These are phyloP conservation scores for Plantago major DNA, from an alignment of 257 asterid species.

Conservation along the genomic window DNA sequence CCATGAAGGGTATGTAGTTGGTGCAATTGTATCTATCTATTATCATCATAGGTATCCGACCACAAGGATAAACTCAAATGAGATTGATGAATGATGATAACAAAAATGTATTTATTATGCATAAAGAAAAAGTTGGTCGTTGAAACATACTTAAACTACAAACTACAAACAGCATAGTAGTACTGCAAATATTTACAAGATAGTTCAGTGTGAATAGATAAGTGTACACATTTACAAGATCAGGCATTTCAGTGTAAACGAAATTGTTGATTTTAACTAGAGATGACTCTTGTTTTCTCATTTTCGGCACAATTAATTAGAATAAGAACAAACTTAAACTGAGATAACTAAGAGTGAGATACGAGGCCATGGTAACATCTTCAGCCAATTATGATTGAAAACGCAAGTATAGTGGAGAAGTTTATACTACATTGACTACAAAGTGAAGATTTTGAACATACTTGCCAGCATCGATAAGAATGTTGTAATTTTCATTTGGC, in stretches of 20 bases:
- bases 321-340: neutral
- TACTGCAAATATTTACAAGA: neutral
- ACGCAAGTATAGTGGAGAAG: neutral
- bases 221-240: neutral
- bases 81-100: too few relatives aligned
- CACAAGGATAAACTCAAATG: too few relatives aligned
- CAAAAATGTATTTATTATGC: too few relatives aligned
- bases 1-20: too few relatives aligned
- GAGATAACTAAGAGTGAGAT: neutral
- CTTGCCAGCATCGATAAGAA: constrained; percentile 98
- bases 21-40: too few relatives aligned
- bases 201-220: neutral
- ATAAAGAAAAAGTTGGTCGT: too few relatives aligned
- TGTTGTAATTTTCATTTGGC: constrained; percentile 58
- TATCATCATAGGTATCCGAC: too few relatives aligned
- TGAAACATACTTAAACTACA: neutral
- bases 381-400: neutral
- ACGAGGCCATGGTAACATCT: neutral
- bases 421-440: neutral
- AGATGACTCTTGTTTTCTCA: constrained; percentile 2
- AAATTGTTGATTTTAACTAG: neutral
- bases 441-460: constrained; percentile 38
- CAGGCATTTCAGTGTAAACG: constrained; percentile 14
- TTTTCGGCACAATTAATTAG: neutral
- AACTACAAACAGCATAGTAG: neutral